Evolutionary conservation across 768 basidiomycete species (phyloP), one percentile per base, ranked within the genome.

Genomic region (Kwoniella dendrophila): DNA sequence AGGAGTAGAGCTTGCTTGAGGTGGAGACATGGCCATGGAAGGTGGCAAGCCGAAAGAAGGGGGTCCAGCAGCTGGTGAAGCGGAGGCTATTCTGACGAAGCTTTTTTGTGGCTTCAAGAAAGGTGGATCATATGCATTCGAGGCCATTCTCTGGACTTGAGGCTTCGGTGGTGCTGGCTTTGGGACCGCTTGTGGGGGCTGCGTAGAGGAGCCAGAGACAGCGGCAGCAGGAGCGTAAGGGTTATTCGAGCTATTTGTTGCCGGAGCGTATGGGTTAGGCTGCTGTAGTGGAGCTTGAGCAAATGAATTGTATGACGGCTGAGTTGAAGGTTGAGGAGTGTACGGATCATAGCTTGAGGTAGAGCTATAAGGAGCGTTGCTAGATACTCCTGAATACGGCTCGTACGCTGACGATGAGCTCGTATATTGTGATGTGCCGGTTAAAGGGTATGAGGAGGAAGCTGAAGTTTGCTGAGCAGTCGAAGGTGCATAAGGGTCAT

Each of bases 101-200:
- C 69, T 73, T 47, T 75, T 75, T 32, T 73, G 67, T 1, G 71
- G 55, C 8, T 65, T 62, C 29, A 75, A 59, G 27, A 71, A 66
- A 8, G 74, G 74, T 3, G 74, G 74, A 59, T 75, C 74, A 43
- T 75, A 75, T 3, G 74, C 74, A 43, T 66, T 73, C 7, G 74
- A 73, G 1, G 52, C 56, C 24, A 72, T 53, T 26, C 73, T 36
- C 45, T 61, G 59, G 18, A 34, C 22, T 27, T 26, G 52, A 2
- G 63, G 63, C 41, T 67, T 69, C 1, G 70, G 62, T 11, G 71
- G 63, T 7, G 26, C 66, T 1, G 68, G 59, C 27, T 59, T 59
- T 16, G 59, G 4, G 32, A 56, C 36, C 3, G 59, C 48, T 24
- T 63, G 34, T 36, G 65, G 44, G 47, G 26, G 45, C 12, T 32